These are phyloP conservation scores for Hirsutella minnesotensis DNA, from an alignment of 2,329 filamentous ascomycete species.

Conservation along the genomic window DNA sequence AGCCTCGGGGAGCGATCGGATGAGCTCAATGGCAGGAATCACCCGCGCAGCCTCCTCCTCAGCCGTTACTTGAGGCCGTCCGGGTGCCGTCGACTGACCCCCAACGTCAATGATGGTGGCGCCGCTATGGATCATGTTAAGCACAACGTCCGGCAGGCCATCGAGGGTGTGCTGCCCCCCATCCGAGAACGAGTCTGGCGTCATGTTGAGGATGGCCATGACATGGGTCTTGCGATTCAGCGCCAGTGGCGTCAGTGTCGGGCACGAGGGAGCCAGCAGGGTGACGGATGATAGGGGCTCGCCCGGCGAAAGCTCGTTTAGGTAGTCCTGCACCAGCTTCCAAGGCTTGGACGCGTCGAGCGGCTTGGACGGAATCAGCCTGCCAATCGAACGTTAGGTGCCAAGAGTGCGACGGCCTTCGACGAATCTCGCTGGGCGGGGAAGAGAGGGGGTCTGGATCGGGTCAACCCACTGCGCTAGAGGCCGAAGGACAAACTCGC, in stretches of 20 bases:
- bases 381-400: slow-evolving; percentile 12
- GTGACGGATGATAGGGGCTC: slow-evolving; percentile 46
- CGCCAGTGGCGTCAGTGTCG: slow-evolving; percentile 46
- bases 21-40: slow-evolving; percentile 63
- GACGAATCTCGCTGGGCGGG: no score
- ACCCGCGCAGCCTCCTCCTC: slow-evolving; percentile 69
- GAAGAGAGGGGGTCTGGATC: no score
- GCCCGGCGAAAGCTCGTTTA: slow-evolving; percentile 43
- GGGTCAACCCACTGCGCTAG: slow-evolving; percentile 54
- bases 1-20: slow-evolving; percentile 55
- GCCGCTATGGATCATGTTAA: slow-evolving; percentile 51
- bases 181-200: slow-evolving; percentile 94
- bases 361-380: slow-evolving; percentile 43
- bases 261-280: slow-evolving; percentile 32
- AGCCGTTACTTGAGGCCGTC: slow-evolving; percentile 53
- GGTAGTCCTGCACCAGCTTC: slow-evolving; percentile 48
- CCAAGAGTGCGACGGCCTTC: neutral
- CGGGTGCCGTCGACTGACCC: slow-evolving; percentile 83
- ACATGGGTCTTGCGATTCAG: slow-evolving; percentile 56
- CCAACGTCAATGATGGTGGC: slow-evolving; percentile 85
- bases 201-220: slow-evolving; percentile 93
- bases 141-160: slow-evolving; percentile 47
- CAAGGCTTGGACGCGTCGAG: slow-evolving; percentile 42
- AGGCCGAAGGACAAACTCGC: slow-evolving; percentile 87
- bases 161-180: slow-evolving; percentile 52